phyloP scores from a whole-genome alignment of 768 basidiomycete genomes.

The Strobilomyces confusus region DNA sequence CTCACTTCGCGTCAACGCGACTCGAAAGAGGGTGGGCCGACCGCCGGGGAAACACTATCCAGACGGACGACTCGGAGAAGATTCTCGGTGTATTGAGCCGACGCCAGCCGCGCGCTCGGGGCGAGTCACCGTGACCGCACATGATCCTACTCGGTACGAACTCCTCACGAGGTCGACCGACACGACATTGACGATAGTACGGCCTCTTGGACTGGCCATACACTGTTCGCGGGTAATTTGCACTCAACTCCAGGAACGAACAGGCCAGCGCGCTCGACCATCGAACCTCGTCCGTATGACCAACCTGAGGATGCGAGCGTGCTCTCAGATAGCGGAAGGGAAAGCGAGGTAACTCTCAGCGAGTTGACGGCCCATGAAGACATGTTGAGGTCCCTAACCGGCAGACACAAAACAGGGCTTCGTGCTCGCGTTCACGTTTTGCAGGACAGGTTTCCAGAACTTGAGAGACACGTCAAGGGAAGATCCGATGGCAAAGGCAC shows the following conservation, averaged over 20 bases:
- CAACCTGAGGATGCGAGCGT: conserved; percentile 34
- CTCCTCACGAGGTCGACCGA: conserved; percentile 32
- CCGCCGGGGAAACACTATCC: too few species aligned
- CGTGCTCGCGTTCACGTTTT: conserved; percentile 19
- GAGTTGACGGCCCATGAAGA: conserved; percentile 36
- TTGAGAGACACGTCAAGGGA: conserved; percentile 21
- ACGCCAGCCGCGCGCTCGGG: too few species aligned
- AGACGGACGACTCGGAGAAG: too few species aligned
- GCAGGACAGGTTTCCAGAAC: conserved; percentile 29
- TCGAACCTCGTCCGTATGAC: conserved; percentile 27
- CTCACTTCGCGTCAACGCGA: too few species aligned
- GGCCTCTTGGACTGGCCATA: conserved; percentile 33
- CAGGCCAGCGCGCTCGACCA: conserved; percentile 32
- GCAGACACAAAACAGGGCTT: conserved; percentile 35
- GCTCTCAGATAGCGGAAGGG: conserved; percentile 27
- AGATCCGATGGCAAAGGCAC: conserved; percentile 24
- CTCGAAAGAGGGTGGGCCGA: too few species aligned
- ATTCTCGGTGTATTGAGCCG: too few species aligned
- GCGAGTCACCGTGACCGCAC: conserved; percentile 36
- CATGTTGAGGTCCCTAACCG: conserved; percentile 35
- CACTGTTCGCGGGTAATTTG: conserved; percentile 19
- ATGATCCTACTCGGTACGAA: conserved; percentile 30
- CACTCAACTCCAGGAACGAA: conserved; percentile 28
- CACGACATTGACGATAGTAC: conserved; percentile 31
- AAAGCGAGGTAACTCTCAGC: conserved; percentile 31